Evolutionary conservation across 345 rosid species (phyloP).

Genomic region (Citrus medica): DNA sequence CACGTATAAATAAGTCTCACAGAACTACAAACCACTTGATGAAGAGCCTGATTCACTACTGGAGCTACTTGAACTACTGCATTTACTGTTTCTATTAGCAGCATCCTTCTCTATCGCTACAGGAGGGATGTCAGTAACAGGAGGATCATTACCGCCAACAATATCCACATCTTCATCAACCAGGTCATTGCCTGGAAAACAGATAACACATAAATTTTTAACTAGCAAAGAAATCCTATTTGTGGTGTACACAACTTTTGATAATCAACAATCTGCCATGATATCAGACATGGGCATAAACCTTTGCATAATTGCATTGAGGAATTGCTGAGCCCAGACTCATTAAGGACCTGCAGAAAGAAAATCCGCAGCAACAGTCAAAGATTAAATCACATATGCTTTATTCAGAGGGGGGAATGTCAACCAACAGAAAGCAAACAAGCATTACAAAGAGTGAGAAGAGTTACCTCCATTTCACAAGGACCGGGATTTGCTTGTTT

Average conservation of each 20-base stretch:
- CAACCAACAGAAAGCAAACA: not conserved
- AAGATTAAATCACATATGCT: slow-evolving; percentile 4
- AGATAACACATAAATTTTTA: slow-evolving; percentile 15
- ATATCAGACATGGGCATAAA: slow-evolving; percentile 21
- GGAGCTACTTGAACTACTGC: slow-evolving; percentile 68
- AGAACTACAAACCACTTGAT: slow-evolving; percentile 62
- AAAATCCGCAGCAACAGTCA: slow-evolving; percentile 22
- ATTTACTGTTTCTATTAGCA: slow-evolving; percentile 45
- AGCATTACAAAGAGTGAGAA: slow-evolving; percentile 4
- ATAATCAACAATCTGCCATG: not conserved
- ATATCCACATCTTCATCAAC: slow-evolving; percentile 76
- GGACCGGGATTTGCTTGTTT: slow-evolving; percentile 49
- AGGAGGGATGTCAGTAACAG: slow-evolving; percentile 47
- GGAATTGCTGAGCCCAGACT: slow-evolving; percentile 67
- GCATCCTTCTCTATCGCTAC: slow-evolving; percentile 62
- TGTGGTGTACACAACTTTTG: not conserved
- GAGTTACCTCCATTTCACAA: slow-evolving; percentile 79
- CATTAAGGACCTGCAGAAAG: slow-evolving; percentile 52
- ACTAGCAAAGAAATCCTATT: slow-evolving; percentile 3
- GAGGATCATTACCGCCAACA: slow-evolving; percentile 72
- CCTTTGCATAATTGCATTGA: slow-evolving; percentile 62
- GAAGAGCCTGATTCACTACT: slow-evolving; percentile 77
- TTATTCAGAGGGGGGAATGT: not conserved
- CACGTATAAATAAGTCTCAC: slow-evolving; percentile 15
- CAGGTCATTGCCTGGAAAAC: slow-evolving; percentile 50